Conservation (phyloP, 768 basidiomycete species). For the Tulasnella calospora region DNA sequence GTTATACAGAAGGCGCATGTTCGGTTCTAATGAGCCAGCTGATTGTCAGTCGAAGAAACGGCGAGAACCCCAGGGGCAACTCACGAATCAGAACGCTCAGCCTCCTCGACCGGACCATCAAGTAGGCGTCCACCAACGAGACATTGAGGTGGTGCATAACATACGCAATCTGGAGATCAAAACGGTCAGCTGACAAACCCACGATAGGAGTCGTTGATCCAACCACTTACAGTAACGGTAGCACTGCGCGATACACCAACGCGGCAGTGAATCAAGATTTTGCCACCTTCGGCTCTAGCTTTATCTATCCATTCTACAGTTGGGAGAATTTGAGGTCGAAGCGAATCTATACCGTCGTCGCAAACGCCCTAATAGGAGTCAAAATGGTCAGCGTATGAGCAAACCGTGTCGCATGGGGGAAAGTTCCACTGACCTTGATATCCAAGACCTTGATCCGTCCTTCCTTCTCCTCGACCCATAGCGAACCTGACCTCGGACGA, state of each 20-base stretch:
- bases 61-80: background rate
- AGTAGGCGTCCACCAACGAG: conserved; percentile 87
- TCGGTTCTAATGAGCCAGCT: conserved; percentile 54
- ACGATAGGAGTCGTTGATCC: background rate
- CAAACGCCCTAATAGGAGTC: conserved; percentile 55
- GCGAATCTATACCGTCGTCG: conserved; percentile 94
- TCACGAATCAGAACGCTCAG: conserved; percentile 48
- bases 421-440: conserved; percentile 48
- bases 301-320: conserved; percentile 93
- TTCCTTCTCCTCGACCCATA: conserved; percentile 84
- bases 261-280: conserved; percentile 92
- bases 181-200: background rate
- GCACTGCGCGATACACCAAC: conserved; percentile 97
- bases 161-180: conserved; percentile 69
- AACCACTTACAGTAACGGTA: conserved; percentile 69
- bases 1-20: conserved; percentile 92
- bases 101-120: conserved; percentile 83
- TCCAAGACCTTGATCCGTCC: conserved; percentile 87
- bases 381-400: background rate
- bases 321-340: conserved; percentile 80
- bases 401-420: background rate
- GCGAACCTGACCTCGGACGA: conserved; percentile 46
- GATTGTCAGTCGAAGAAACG: background rate
- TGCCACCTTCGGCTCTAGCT: conserved; percentile 75
- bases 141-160: conserved; percentile 88